phyloP scores from a whole-genome alignment of 192 early-diverging fungal species.

The Podila clonocystis region DNA sequence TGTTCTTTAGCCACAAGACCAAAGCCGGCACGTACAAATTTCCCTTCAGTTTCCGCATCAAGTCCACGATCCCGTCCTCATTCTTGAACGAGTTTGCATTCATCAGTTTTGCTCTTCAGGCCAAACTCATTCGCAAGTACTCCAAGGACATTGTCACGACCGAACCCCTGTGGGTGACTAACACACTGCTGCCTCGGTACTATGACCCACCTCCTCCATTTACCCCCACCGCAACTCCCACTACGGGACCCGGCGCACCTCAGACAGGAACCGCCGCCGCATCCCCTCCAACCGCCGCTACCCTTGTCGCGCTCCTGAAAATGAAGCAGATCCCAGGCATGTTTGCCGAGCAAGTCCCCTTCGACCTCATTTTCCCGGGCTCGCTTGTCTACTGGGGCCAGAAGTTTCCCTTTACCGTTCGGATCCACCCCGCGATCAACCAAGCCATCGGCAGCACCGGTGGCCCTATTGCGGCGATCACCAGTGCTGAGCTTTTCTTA shows the following conservation, averaged over 20 bases:
- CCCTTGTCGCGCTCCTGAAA: conserved; percentile 18
- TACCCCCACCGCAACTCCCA: too few relatives aligned
- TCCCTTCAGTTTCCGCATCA: conserved; percentile 2
- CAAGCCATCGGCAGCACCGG: too few relatives aligned
- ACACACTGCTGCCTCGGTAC: conserved; percentile 4
- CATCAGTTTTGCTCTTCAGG: conserved; percentile 12
- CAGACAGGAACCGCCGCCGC: neutral
- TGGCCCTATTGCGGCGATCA: too few relatives aligned
- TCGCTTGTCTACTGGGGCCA: too few relatives aligned
- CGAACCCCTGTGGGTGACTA: conserved; percentile 11
- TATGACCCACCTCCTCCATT: neutral
- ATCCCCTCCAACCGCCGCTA: conserved; percentile 13
- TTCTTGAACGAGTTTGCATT: neutral
- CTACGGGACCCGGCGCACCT: too few relatives aligned
- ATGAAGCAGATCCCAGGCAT: conserved; percentile 16
- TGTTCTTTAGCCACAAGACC: neutral
- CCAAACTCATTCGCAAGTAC: conserved; percentile 9
- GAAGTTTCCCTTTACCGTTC: too few relatives aligned
- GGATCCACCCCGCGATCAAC: too few relatives aligned
- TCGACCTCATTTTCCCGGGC: too few relatives aligned
- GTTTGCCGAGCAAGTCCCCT: too few relatives aligned
- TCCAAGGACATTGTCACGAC: conserved; percentile 5
- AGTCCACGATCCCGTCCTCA: conserved; percentile 8
- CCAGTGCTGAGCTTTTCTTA: too few relatives aligned
- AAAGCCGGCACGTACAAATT: neutral